A percentile compares a stretch with the other conserved stretches of the same genome.
Conservation (phyloP, 441 rosid species). For the Pelargonium australe region DNA sequence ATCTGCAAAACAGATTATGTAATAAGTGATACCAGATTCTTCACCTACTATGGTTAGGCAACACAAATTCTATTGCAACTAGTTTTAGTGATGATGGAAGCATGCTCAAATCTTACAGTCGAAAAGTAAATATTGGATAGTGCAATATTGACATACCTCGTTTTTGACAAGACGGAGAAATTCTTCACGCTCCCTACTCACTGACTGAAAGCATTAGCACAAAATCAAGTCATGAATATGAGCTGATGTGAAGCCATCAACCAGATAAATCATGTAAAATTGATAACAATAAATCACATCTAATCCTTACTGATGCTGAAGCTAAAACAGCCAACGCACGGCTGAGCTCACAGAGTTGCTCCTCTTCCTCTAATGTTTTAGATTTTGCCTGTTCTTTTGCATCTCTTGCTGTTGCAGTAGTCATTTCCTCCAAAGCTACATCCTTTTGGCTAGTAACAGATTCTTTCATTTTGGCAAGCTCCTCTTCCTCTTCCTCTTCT, state of each 20-base stretch:
- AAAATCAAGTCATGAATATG: slow-evolving; percentile 17
- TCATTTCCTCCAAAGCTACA: slow-evolving; percentile 56
- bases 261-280: neutral
- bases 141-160: slow-evolving; percentile 42
- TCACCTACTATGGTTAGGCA: neutral
- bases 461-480: slow-evolving; percentile 55
- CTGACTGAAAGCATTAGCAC: slow-evolving; percentile 47
- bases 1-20: slow-evolving; percentile 33
- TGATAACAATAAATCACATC: slow-evolving; percentile 10
- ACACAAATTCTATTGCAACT: neutral
- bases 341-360: slow-evolving; percentile 74
- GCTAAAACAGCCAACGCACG: slow-evolving; percentile 84
- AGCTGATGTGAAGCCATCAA: slow-evolving; percentile 4
- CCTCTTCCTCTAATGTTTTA: slow-evolving; percentile 57
- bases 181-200: slow-evolving; percentile 91
- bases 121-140: neutral
- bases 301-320: slow-evolving; percentile 78
- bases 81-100: neutral
- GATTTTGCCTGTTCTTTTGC: slow-evolving; percentile 49
- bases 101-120: neutral
- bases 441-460: slow-evolving; percentile 43
- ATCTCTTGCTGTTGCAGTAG: slow-evolving; percentile 44
- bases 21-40: neutral
- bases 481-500: slow-evolving; percentile 72
- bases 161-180: slow-evolving; percentile 71